Percentiles rank a stretch among this genome's conserved stretches.
These are phyloP conservation scores for Tephrocybe sp. DNA, from an alignment of 768 basidiomycete species.

Conservation along the genomic window DNA sequence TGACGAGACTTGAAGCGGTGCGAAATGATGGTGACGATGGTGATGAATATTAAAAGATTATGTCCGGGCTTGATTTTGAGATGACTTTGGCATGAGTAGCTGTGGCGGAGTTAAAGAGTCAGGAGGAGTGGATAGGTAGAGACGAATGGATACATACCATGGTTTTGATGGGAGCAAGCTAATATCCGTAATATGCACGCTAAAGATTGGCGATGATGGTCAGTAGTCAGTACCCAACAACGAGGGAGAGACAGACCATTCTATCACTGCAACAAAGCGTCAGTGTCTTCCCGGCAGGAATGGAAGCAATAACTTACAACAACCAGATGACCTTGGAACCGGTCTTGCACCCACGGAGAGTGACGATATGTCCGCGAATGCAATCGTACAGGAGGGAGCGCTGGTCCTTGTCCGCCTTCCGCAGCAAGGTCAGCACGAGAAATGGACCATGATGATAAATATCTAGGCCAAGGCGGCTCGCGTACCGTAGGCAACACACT, in stretches of 20 bases:
- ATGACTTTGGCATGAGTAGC: neutral
- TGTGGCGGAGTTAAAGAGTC: neutral
- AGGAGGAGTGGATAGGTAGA: neutral
- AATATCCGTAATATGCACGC: constrained; percentile 48
- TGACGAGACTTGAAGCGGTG: neutral
- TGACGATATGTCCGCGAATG: constrained; percentile 84
- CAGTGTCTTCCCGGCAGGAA: neutral
- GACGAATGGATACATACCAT: neutral
- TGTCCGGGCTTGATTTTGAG: constrained; percentile 5
- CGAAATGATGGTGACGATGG: neutral
- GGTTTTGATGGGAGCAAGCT: neutral
- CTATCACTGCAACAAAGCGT: constrained; percentile 30
- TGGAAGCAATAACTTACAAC: constrained; percentile 42
- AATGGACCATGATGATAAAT: neutral
- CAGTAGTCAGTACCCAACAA: neutral
- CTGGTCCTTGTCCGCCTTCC: constrained; percentile 82
- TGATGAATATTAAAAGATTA: neutral
- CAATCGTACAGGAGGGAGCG: constrained; percentile 80
- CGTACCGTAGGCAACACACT: constrained; percentile 74
- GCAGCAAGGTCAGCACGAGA: neutral
- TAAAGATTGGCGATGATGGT: constrained; percentile 15
- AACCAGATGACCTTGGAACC: constrained; percentile 92
- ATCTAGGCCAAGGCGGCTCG: neutral
- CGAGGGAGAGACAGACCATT: constrained; percentile 30
- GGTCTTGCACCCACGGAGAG: constrained; percentile 86